Evolutionary conservation across 2,329 filamentous ascomycete species (phyloP), one percentile per base, ranked within the genome.

Genomic region (Bertia moriformis): DNA sequence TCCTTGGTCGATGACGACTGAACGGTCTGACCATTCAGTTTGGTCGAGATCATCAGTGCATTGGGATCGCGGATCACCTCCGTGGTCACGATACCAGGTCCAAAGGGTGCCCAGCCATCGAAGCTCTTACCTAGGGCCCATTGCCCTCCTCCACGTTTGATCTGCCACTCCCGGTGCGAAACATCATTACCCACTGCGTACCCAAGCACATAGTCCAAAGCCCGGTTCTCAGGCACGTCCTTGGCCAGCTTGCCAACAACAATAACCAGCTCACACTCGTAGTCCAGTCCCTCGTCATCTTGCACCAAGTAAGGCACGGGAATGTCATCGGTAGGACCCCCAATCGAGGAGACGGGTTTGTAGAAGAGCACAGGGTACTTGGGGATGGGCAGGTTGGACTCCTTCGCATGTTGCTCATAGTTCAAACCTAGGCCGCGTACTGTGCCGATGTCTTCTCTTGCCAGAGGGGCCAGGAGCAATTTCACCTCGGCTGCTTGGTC

Each of bases 111-210:
- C 77, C 80, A 86, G 13, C 75, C 76, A 55, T 86, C 80, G 45
- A 83, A 85, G 3, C 78, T 75, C 55, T 86, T 86, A 27, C 79
- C 80, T 13, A 83, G 59, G 1, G 67, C 70, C 78, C 79, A 84
- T 57, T 85, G 80, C 1, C 77, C 69, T 14, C 76, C 76, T 14
- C 78, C 78, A 30, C 65, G 68, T 54, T 76, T 70, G 43, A 83
- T 56, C 57, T 85, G 80, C 78, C 80, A 87, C 46, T 84, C 79
- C 30, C 83, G 73, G 58, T 85, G 81, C 10, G 78, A 84, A n/a
- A 89, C 71, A 53, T 89, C 83, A 56, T 89, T 83, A 40, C 82
- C 80, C 22, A 83, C 70, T 2, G 76, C 67, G 52, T 87, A 88
- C 4, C 83, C 83, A 2, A 86, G 63, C 2, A 88, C 78, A 49